phyloP scores from a whole-genome alignment of 1,284 basidiomycete species.

The Austroboletus novae-zelandiae region DNA sequence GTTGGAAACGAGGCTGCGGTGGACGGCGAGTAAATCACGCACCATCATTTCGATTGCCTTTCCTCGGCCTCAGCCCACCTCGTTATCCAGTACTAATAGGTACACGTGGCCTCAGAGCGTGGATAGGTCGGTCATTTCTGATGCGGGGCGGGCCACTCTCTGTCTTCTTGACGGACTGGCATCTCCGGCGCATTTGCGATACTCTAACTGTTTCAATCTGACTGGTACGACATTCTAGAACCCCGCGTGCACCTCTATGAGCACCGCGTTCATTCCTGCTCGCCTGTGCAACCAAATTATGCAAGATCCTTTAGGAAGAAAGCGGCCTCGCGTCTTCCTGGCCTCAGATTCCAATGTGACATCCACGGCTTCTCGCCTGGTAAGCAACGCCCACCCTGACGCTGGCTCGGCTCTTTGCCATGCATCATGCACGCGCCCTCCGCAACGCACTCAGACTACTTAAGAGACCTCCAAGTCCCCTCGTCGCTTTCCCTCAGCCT shows the following conservation, averaged over 20 bases:
- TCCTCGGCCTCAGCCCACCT: conserved; percentile 23
- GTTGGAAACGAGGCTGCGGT: conserved; percentile 31
- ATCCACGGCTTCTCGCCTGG: conserved; percentile 18
- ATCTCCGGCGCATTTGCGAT: conserved; percentile 7
- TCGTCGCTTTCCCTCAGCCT: conserved; percentile 13
- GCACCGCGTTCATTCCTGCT: conserved; percentile 28
- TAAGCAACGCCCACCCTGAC: conserved; percentile 22
- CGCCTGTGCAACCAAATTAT: conserved; percentile 30
- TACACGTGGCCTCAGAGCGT: conserved; percentile 18
- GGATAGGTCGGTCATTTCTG: conserved; percentile 7
- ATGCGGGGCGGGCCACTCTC: conserved; percentile 3
- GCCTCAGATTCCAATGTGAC: conserved; percentile 25
- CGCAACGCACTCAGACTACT: conserved; percentile 23
- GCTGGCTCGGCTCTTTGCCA: conserved; percentile 27
- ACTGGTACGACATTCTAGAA: conserved; percentile 13
- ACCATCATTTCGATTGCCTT: conserved; percentile 22
- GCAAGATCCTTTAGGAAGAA: conserved; percentile 26
- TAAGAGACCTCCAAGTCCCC: conserved; percentile 16
- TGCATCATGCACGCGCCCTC: conserved; percentile 29
- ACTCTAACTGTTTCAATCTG: conserved; percentile 1
- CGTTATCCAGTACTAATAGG: conserved; percentile 14
- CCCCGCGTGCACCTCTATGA: conserved; percentile 1
- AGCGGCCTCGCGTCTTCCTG: conserved; percentile 35
- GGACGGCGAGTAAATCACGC: conserved; percentile 26
- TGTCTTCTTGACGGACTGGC: not conserved